phyloP scores from a whole-genome alignment of 345 rosid genomes.

The Salix suchowensis region DNA sequence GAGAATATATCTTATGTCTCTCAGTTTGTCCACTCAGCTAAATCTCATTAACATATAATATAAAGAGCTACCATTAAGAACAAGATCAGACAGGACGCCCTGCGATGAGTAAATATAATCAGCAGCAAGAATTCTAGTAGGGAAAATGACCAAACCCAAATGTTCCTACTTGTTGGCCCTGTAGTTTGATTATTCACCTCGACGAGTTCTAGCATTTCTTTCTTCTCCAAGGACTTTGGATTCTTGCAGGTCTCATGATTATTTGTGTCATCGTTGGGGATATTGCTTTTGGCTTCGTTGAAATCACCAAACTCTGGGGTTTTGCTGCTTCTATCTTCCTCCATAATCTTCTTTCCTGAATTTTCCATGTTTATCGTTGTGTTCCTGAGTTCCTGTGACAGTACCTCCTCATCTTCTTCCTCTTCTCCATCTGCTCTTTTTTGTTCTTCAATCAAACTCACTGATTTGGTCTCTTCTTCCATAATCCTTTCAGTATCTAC shows the following conservation, averaged over 20 bases:
- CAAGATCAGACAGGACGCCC: background rate
- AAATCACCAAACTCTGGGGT: background rate
- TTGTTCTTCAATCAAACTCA: background rate
- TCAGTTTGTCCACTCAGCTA: background rate
- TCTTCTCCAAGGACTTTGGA: background rate
- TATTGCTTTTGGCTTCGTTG: background rate
- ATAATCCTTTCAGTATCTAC: background rate
- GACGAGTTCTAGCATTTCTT: conserved; percentile 4
- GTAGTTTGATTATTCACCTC: background rate
- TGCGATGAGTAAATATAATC: conserved; percentile 9
- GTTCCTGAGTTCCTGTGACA: conserved; percentile 19
- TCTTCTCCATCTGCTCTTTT: background rate
- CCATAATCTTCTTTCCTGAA: conserved; percentile 11
- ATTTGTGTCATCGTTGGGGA: background rate
- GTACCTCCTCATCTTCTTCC: background rate
- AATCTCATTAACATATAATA: background rate
- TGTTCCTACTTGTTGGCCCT: conserved; percentile 10
- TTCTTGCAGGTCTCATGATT: background rate
- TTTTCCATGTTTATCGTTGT: background rate
- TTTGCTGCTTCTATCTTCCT: background rate
- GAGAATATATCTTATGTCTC: background rate
- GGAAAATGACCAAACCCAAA: conserved; percentile 8
- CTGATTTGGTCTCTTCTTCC: conserved; percentile 6
- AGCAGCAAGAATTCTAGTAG: conserved; percentile 19
- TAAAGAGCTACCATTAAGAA: background rate